These are phyloP conservation scores for Aspergillus sparsus DNA, from an alignment of 495 filamentous ascomycete genomes.

Conservation along the genomic window DNA sequence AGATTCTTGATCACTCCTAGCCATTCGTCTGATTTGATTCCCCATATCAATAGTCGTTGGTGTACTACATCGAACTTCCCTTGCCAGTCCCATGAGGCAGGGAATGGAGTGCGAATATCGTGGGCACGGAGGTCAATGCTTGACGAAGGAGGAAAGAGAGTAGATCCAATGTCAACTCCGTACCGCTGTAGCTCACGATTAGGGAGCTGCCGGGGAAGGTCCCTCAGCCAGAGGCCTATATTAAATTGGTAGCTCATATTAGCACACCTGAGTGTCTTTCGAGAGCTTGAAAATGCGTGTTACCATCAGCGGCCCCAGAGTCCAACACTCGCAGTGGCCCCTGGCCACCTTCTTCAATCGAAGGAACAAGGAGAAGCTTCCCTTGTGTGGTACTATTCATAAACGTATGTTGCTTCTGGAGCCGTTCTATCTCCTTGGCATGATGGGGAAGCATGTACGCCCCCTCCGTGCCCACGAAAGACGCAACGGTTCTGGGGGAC, in stretches of 20 bases:
- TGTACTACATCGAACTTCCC: slow-evolving; percentile 13
- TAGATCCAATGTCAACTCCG: slow-evolving; percentile 15
- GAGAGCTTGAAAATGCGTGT: neutral
- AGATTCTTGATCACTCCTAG: slow-evolving; percentile 5
- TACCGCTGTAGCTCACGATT: neutral
- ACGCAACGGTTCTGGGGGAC: neutral
- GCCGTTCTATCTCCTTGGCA: slow-evolving; percentile 9
- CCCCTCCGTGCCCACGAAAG: slow-evolving; percentile 15
- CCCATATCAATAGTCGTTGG: slow-evolving; percentile 17
- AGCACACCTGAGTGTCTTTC: no score
- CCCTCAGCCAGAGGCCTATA: slow-evolving; percentile 8
- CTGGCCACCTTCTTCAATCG: neutral
- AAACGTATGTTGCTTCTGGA: slow-evolving; percentile 13
- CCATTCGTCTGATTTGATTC: slow-evolving; percentile 14
- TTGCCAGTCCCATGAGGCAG: slow-evolving; percentile 10
- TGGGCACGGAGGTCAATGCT: slow-evolving; percentile 11
- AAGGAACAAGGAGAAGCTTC: slow-evolving; percentile 1
- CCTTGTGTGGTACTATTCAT: slow-evolving; percentile 7
- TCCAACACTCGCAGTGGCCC: slow-evolving; percentile 7
- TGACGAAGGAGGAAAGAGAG: neutral
- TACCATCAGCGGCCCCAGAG: slow-evolving; percentile 15
- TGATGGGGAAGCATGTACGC: slow-evolving; percentile 17
- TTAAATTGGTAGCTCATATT: neutral
- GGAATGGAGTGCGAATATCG: slow-evolving; percentile 16
- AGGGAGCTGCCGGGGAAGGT: slow-evolving; percentile 6